phyloP scores from a whole-genome alignment of 169 alveolate genomes.

The Plasmodium coatneyi region DNA sequence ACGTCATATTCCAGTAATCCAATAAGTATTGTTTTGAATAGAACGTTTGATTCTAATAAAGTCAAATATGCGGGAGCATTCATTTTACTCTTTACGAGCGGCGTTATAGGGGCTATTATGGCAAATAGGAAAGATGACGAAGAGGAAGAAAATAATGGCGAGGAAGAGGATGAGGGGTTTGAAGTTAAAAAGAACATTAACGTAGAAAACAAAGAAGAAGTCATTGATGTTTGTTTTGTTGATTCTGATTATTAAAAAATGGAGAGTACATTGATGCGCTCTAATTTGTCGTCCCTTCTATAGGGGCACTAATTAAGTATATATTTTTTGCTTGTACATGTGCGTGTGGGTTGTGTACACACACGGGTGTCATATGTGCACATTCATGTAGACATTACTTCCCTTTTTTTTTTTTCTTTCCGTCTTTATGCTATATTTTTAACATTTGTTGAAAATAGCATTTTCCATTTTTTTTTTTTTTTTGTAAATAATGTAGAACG shows the following conservation, averaged over 20 bases:
- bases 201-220: background rate
- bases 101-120: background rate
- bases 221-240: constrained; percentile 3
- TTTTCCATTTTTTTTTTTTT: background rate
- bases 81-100: background rate
- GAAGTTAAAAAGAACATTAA: background rate
- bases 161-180: background rate
- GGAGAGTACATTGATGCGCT: background rate
- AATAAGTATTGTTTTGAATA: too few species aligned
- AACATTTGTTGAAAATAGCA: background rate
- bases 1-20: background rate
- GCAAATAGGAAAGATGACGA: background rate
- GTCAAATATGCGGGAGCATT: constrained; percentile 2
- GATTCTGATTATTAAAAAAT: background rate
- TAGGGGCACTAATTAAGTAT: background rate
- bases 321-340: background rate
- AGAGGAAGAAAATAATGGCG: background rate
- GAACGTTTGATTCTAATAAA: background rate
- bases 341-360: background rate
- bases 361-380: background rate
- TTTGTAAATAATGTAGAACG: background rate
- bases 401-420: background rate
- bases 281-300: background rate
- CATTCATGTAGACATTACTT: background rate
- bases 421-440: background rate